A percentile compares a stretch with the other conserved stretches of the same genome.
phyloP scores from a whole-genome alignment of 305 asterid species.

The Fraxinus baroniana region DNA sequence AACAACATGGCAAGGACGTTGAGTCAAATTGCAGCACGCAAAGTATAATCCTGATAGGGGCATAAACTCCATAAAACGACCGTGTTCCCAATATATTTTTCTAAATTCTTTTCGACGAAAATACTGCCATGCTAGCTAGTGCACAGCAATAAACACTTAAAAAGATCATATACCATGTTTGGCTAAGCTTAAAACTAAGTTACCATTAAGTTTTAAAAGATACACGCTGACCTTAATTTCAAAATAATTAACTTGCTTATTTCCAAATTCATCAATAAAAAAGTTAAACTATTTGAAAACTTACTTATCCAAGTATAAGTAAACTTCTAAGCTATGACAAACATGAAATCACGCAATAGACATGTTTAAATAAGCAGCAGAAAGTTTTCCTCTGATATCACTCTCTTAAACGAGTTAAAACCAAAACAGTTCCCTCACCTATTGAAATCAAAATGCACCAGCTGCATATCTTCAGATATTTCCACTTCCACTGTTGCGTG shows the following conservation, averaged over 20 bases:
- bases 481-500: slow-evolving; percentile 97
- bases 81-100: no score
- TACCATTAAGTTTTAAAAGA: not conserved
- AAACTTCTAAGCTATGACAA: not conserved
- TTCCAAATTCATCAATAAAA: not conserved
- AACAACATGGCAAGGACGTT: not conserved
- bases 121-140: not conserved
- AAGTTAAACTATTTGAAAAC: not conserved
- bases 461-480: slow-evolving; percentile 98
- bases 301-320: not conserved
- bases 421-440: slow-evolving; percentile 42
- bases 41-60: not conserved
- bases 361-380: not conserved
- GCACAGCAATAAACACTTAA: not conserved
- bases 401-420: not conserved
- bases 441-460: slow-evolving; percentile 91
- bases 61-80: no score
- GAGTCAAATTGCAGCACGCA: not conserved
- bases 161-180: not conserved
- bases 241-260: no score
- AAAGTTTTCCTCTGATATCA: not conserved
- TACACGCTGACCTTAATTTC: not conserved
- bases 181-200: not conserved
- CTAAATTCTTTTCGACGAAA: not conserved
- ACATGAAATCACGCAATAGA: not conserved